Evolutionary conservation across 2,329 filamentous ascomycete genomes (phyloP).

Genomic region (Pyrenophora tritici-repentis): DNA sequence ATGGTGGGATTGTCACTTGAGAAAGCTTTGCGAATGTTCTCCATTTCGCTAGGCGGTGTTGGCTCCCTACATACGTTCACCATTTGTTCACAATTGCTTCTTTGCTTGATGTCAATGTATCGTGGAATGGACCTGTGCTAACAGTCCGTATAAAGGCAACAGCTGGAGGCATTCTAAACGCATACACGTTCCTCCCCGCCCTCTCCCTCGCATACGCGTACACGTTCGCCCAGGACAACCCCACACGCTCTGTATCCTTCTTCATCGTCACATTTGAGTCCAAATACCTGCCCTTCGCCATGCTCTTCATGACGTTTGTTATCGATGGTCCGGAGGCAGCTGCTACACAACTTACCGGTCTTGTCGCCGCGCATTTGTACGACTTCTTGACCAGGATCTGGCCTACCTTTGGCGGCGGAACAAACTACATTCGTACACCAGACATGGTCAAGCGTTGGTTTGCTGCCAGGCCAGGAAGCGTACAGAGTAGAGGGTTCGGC

Average conservation of each 20-base stretch:
- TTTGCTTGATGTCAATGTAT: conserved; percentile 6
- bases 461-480: conserved; percentile 52
- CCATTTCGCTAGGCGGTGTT: conserved; percentile 63
- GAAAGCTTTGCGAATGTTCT: conserved; percentile 59
- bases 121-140: conserved; percentile 29
- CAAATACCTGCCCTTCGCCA: conserved; percentile 78
- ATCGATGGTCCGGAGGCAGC: conserved; percentile 64
- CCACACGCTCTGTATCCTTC: conserved; percentile 74
- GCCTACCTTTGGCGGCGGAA: conserved; percentile 84
- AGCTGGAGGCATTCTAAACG: conserved; percentile 59
- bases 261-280: conserved; percentile 84
- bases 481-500: conserved; percentile 62
- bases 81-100: conserved; percentile 5
- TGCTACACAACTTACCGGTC: conserved; percentile 72
- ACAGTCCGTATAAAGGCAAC: conserved; percentile 52
- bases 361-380: conserved; percentile 85
- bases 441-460: conserved; percentile 71
- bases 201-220: conserved; percentile 82
- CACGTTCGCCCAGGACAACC: conserved; percentile 84
- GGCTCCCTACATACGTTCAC: conserved; percentile 65
- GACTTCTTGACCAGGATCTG: conserved; percentile 89
- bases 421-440: conserved; percentile 77
- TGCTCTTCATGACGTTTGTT: conserved; percentile 76
- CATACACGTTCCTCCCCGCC: conserved; percentile 58
- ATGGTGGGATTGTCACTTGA: conserved; percentile 59